Evolutionary conservation across 192 early-diverging fungal genomes (phyloP), one percentile per base, ranked within the genome.

Genomic region (Podila epigama): DNA sequence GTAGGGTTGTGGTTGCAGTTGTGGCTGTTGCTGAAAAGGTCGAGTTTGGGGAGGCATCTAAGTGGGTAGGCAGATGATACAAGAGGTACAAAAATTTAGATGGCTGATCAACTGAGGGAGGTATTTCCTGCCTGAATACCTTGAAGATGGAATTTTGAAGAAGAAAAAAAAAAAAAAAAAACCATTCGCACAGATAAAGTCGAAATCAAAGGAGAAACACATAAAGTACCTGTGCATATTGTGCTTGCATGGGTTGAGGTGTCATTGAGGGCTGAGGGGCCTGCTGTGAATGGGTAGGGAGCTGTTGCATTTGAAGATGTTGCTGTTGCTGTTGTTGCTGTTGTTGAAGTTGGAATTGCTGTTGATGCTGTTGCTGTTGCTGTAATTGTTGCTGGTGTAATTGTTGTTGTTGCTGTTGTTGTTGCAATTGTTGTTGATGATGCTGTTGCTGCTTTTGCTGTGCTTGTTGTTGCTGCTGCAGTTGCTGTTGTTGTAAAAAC

Each of bases 331-430:
- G 40, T 20, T 51, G 63, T 27, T 61, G 67, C 1, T 66, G 69
- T 29, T 33, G 63, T 25, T 10, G 48, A 25, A n/a, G 53, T 2
- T 42, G 63, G 1, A 32, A 44, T 15, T 56, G 65, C 13, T 53
- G 51, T 55, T 33, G 29, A 13, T 80, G 79, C 25, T 63, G 70
- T 37, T 58, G 70, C 41, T 65, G 71, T 34, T 60, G 66, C 20
- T 65, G 51, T 8, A 54, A 56, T 34, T 70, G 63, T 18, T 58
- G 42, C 42, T 25, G 50, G 5, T 40, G 51, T 18, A 51, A 34
- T 52, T 58, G 66, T 28, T 51, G 32, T 10, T 37, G 51, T 11
- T 66, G 65, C 28, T 66, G 64, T 10, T 37, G 52, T 15, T 66
- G 60, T 16, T 52, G 51, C 16, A 39, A 40, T n/a, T 42, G 39